Percentiles rank a stretch among this genome's conserved stretches.
phyloP scores from a whole-genome alignment of 371 early-diverging fungal species.

The Choanephora cucurbitarum region DNA sequence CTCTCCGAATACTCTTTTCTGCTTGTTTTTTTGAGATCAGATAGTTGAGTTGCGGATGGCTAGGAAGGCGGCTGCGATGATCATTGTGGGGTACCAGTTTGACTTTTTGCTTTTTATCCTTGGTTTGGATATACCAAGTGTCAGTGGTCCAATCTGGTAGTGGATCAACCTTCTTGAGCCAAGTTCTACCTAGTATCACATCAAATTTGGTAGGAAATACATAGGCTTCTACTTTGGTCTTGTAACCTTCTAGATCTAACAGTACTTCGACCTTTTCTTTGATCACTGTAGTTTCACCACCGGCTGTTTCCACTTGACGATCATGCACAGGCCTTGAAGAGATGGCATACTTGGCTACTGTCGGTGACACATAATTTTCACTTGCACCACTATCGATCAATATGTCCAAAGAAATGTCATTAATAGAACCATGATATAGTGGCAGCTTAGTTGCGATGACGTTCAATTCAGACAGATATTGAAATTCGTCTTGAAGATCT shows the following conservation, averaged over 20 bases:
- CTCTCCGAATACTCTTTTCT: neutral
- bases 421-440: neutral
- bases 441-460: neutral
- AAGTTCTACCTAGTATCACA: constrained; percentile 10
- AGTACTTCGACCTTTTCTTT: constrained; percentile 6
- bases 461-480: neutral
- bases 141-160: constrained; percentile 12
- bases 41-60: neutral
- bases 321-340: neutral
- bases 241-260: too few species aligned
- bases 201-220: constrained; percentile 19
- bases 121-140: neutral
- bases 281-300: constrained; percentile 1
- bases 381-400: constrained; percentile 16
- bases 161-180: constrained; percentile 11
- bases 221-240: neutral
- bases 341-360: neutral
- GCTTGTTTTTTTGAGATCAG: neutral
- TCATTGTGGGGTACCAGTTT: neutral
- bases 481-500: neutral
- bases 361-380: constrained; percentile 13
- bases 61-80: neutral
- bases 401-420: neutral
- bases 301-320: constrained; percentile 9
- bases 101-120: neutral